A percentile compares a stretch with the other conserved stretches of the same genome.
Conservation (phyloP, 495 filamentous ascomycete species). For the Penicillium ucsense region DNA sequence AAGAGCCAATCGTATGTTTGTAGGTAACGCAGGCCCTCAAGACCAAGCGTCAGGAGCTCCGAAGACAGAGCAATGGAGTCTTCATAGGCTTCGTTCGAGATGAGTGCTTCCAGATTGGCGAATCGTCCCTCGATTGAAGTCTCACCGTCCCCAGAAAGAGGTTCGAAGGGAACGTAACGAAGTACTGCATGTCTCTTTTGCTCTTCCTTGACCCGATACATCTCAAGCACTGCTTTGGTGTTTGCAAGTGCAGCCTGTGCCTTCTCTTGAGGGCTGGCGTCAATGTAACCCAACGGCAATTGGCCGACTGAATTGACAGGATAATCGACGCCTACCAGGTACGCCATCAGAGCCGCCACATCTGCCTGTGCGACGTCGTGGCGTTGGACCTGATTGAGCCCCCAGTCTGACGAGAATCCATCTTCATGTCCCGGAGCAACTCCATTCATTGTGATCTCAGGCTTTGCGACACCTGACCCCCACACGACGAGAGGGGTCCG, state of each 20-base stretch:
- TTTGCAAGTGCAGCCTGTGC: constrained; percentile 82
- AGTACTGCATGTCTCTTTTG: constrained; percentile 68
- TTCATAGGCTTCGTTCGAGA: constrained; percentile 55
- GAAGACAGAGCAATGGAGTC: constrained; percentile 67
- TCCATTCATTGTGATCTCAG: constrained; percentile 43
- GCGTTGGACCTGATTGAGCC: constrained; percentile 64
- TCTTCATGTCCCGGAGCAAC: constrained; percentile 75
- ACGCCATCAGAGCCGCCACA: constrained; percentile 93
- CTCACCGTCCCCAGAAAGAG: constrained; percentile 45
- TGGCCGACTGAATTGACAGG: constrained; percentile 96
- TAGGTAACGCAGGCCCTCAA: constrained; percentile 84
- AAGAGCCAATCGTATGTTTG: constrained; percentile 99
- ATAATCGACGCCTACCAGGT: constrained; percentile 81
- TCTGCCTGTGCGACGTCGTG: constrained; percentile 94
- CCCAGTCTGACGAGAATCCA: constrained; percentile 87
- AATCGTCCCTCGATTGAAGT: constrained; percentile 61
- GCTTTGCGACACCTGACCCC: constrained; percentile 85
- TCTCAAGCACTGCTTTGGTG: constrained; percentile 81
- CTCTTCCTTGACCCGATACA: constrained; percentile 93
- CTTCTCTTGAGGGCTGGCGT: constrained; percentile 61
- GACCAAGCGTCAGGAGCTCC: constrained; percentile 62
- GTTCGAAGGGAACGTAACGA: constrained; percentile 62
- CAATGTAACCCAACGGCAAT: constrained; percentile 74
- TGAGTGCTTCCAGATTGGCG: constrained; percentile 53
- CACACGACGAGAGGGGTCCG: constrained; percentile 87